A percentile compares a stretch with the other conserved stretches of the same genome.
phyloP scores from a whole-genome alignment of 768 basidiomycete genomes.

The Kwoniella dendrophila region DNA sequence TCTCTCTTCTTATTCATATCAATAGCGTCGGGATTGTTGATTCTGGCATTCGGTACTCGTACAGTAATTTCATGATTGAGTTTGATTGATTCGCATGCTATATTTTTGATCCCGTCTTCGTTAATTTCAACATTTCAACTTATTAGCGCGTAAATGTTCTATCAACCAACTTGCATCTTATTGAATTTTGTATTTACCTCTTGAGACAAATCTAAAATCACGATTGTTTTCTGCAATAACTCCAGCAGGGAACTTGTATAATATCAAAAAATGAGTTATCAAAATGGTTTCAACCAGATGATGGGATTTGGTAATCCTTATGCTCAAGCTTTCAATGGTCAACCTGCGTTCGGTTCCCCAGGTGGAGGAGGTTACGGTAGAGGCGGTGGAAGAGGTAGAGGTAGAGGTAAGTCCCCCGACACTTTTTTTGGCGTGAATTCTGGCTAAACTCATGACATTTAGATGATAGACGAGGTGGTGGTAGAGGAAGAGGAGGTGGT shows the following conservation, averaged over 20 bases:
- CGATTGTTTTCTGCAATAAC: no score
- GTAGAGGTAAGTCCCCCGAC: constrained; percentile 22
- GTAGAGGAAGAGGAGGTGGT: constrained; percentile 27
- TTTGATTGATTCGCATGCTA: not conserved
- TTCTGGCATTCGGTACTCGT: no score
- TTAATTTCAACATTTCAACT: no score
- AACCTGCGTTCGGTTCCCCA: constrained; percentile 28
- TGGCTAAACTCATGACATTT: no score
- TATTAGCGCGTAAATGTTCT: constrained; percentile 1
- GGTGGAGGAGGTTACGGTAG: constrained; percentile 31
- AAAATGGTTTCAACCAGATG: constrained; percentile 28
- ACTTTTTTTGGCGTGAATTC: constrained; percentile 21
- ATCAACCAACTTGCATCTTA: not conserved
- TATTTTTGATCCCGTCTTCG: constrained; percentile 8
- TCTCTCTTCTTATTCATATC: constrained; percentile 5
- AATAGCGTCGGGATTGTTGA: not conserved
- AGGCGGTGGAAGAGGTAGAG: constrained; percentile 26
- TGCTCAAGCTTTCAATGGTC: constrained; percentile 14
- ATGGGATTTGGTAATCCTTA: constrained; percentile 22
- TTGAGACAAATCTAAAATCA: no score
- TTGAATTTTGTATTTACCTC: no score
- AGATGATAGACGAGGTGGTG: constrained; percentile 31
- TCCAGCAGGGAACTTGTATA: no score
- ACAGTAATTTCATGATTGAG: no score
- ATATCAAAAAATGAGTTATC: constrained; percentile 34